Conservation (phyloP, 2,329 filamentous ascomycete genomes). For the Periconia sp. region DNA sequence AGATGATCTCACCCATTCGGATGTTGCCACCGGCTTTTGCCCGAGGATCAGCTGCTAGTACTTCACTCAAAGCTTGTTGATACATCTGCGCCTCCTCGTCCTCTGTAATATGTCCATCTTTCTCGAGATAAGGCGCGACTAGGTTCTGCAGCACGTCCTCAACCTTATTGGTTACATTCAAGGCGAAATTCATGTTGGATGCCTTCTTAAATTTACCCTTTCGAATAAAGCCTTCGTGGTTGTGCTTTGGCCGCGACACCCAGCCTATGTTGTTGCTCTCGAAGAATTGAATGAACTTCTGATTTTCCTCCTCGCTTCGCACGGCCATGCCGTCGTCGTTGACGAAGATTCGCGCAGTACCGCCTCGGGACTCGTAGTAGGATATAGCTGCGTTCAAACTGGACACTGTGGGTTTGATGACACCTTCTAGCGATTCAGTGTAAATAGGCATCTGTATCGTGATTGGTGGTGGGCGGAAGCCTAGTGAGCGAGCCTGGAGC, state of each 20-base stretch:
- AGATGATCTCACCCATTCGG: constrained; percentile 78
- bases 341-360: constrained; percentile 66
- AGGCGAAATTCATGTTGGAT: constrained; percentile 72
- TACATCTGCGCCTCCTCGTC: constrained; percentile 36
- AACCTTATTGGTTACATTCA: constrained; percentile 62
- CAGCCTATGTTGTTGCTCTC: constrained; percentile 52
- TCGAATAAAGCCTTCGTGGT: constrained; percentile 27
- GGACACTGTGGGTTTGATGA: constrained; percentile 74
- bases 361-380: constrained; percentile 55
- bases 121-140: constrained; percentile 25
- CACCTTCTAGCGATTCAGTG: constrained; percentile 74
- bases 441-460: constrained; percentile 81
- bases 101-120: constrained; percentile 29
- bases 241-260: constrained; percentile 49
- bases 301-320: constrained; percentile 50
- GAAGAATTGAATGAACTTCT: constrained; percentile 47
- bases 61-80: constrained; percentile 55
- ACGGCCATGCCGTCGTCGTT: constrained; percentile 69
- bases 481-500: constrained; percentile 56
- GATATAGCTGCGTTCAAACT: constrained; percentile 68
- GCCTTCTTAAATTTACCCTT: constrained; percentile 45
- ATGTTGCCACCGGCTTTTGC: constrained; percentile 79
- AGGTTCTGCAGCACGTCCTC: constrained; percentile 63
- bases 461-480: constrained; percentile 64
- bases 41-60: constrained; percentile 68